Evolutionary conservation across 2,329 filamentous ascomycete genomes (phyloP), one percentile per base, ranked within the genome.

Genomic region (Ilyonectria sp.): DNA sequence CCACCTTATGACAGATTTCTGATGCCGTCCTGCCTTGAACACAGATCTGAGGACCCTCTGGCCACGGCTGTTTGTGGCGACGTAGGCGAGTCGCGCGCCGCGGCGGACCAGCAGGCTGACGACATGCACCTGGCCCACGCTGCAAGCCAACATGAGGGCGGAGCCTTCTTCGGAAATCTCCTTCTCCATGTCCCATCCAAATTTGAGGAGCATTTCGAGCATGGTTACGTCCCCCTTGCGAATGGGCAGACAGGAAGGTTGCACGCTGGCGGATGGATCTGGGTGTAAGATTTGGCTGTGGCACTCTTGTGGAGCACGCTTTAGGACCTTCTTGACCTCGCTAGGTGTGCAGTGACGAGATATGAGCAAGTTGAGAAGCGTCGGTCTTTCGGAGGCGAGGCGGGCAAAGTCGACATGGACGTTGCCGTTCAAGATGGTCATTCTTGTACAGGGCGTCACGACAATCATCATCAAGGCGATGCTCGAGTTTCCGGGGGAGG

Each of bases 111-210:
- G 69, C 5, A 68, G 5, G 46, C 76, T 70, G 65, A 75, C 74
- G 8, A 62, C 64, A 2, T 52, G 29, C 1, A 65, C 44, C 1
- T 65, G 63, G 0, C 71, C 74, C 2, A 74, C 61, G 4, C 40
- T 46, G 19, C 64, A 67, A 13, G 74, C 74, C 52, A 65, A 71
- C 72, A 76, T 75, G 56, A 76, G 56, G 0, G 68, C 64, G 6
- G 74, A 72, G 2, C 74, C 74, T 1, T 58, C 59, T 3, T 49
- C 43, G 13, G 62, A 69, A 40, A 66, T 65, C 15, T 71, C 70
- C 1, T 33, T 52, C n/a, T 72, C 68, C 11, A 63, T 33, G 4
- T 75, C 64, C 19, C 75, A 67, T 1, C 74, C 74, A 33, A 57
- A 63, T 2, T 68, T 61, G 3, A 76, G 35, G 2, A 75, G 44